phyloP scores from a whole-genome alignment of 2,329 filamentous ascomycete species.

The Cladosporium sp. region DNA sequence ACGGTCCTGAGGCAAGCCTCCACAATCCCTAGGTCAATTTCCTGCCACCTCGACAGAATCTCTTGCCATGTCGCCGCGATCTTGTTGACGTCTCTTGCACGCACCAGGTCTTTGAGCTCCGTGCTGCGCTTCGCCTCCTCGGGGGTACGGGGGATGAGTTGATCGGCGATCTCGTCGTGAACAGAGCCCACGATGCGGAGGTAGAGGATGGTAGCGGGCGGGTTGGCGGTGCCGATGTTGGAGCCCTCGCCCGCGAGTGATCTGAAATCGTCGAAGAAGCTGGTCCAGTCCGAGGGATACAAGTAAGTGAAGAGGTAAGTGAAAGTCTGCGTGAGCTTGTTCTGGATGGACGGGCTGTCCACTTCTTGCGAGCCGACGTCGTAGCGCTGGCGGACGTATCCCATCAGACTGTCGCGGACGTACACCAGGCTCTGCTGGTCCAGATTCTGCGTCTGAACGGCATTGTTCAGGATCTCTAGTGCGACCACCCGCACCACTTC shows the following conservation, averaged over 20 bases:
- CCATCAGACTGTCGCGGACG: slow-evolving; percentile 76
- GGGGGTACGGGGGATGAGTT: slow-evolving; percentile 73
- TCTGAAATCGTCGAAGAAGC: slow-evolving; percentile 87
- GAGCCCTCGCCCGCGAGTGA: slow-evolving; percentile 65
- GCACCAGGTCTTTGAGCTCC: slow-evolving; percentile 84
- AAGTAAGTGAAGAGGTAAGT: slow-evolving; percentile 88
- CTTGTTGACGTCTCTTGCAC: slow-evolving; percentile 81
- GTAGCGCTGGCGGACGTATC: slow-evolving; percentile 76
- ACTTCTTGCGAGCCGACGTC: slow-evolving; percentile 50
- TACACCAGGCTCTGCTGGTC: slow-evolving; percentile 67
- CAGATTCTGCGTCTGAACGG: slow-evolving; percentile 74
- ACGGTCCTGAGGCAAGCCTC: slow-evolving; percentile 90
- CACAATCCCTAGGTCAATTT: slow-evolving; percentile 64
- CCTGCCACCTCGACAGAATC: slow-evolving; percentile 73
- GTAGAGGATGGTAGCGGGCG: slow-evolving; percentile 76
- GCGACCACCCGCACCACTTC: slow-evolving; percentile 86
- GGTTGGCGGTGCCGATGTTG: slow-evolving; percentile 57
- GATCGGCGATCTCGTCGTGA: slow-evolving; percentile 96
- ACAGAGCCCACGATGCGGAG: slow-evolving; percentile 83
- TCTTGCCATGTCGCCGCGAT: slow-evolving; percentile 90
- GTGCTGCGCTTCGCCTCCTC: slow-evolving; percentile 81
- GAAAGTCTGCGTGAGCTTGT: slow-evolving; percentile 94
- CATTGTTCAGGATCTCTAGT: slow-evolving; percentile 90
- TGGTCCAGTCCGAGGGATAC: slow-evolving; percentile 82
- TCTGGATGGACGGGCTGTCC: slow-evolving; percentile 78